Evolutionary conservation across 495 filamentous ascomycete species (phyloP), one percentile per base, ranked within the genome.

Genomic region (Xylaria curta): DNA sequence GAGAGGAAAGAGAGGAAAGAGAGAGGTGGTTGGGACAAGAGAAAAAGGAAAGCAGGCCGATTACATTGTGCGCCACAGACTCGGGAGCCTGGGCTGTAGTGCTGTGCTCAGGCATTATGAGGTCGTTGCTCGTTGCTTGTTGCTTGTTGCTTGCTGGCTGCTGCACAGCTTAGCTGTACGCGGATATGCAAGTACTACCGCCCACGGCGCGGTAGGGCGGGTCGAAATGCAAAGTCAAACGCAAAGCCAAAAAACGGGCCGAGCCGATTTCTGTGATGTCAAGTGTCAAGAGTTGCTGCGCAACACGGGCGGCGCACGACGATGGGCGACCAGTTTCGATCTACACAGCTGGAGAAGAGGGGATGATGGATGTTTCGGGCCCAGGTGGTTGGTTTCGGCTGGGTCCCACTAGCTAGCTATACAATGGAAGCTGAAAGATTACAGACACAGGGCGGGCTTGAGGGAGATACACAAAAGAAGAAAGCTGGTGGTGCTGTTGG

Each of bases 1-100:
- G 28, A 58, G 68, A 40, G 63, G 28, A 58, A 58, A 40, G 63
- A 21, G 24, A 19, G 68, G 13, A 36, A 61, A 51, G 58, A 60
- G 60, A 56, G 31, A 53, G 42, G 63, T 9, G 24, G 63, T 3
- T 44, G 40, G 54, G 54, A 56, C 24, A 67, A 65, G n/a, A 61
- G 68, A 46, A 63, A 40, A 49, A 60, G 47, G 44, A 67, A 66
- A 60, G 38, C 61, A 75, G 28, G 26, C 31, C 33, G 24, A 66
- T 72, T 78, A 79, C 78, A 77, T 79, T 79, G 53, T 75, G 78
- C 67, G 68, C 65, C 46, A 72, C 67, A 61, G 73, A 70, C 76
- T 78, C 78, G 68, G 78, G 69, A 65, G 74, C 75, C 76, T 78
- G 76, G 64, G 69, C 51, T 49, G 63, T 33, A 62, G 74, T 76